These are phyloP conservation scores for Emericellopsis cladophorae DNA, from an alignment of 2,329 filamentous ascomycete species.

Conservation along the genomic window DNA sequence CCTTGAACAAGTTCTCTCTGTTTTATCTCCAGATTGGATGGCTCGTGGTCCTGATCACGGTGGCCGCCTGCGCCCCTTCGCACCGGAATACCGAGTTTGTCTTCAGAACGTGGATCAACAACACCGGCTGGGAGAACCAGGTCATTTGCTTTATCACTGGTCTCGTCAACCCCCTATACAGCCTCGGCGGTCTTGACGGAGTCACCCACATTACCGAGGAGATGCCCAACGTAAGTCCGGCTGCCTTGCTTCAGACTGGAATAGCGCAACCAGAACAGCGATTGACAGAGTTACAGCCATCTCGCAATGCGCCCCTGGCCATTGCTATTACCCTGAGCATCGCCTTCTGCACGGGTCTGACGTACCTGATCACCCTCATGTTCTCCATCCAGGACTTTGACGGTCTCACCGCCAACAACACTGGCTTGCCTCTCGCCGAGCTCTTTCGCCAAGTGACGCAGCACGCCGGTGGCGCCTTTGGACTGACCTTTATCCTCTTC, in stretches of 20 bases:
- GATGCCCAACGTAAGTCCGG: constrained; percentile 29
- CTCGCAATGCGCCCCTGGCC: constrained; percentile 22
- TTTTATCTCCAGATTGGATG: constrained; percentile 33
- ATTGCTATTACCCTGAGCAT: constrained; percentile 32
- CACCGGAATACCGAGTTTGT: constrained; percentile 34
- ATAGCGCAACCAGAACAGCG: background rate
- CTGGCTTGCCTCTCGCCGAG: constrained; percentile 29
- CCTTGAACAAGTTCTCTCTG: constrained; percentile 27
- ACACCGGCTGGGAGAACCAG: constrained; percentile 37
- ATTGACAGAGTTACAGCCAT: constrained; percentile 10
- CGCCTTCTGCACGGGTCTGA: constrained; percentile 33
- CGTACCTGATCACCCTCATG: constrained; percentile 37
- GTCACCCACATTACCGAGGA: constrained; percentile 37
- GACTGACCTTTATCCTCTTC: constrained; percentile 26
- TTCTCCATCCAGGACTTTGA: constrained; percentile 35
- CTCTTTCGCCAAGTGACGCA: constrained; percentile 30
- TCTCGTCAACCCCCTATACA: constrained; percentile 32
- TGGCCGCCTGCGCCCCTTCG: constrained; percentile 29
- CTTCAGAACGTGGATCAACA: constrained; percentile 37
- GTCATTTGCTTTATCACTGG: constrained; percentile 37
- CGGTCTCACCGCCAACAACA: constrained; percentile 25
- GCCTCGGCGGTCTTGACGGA: constrained; percentile 32
- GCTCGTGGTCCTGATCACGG: constrained; percentile 31
- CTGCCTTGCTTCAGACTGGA: background rate
- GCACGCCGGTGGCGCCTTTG: constrained; percentile 25